A percentile compares a stretch with the other conserved stretches of the same genome.
phyloP scores from a whole-genome alignment of 225 moss, liverwort and hornwort genomes.

The Pseudoscleropodium purum region DNA sequence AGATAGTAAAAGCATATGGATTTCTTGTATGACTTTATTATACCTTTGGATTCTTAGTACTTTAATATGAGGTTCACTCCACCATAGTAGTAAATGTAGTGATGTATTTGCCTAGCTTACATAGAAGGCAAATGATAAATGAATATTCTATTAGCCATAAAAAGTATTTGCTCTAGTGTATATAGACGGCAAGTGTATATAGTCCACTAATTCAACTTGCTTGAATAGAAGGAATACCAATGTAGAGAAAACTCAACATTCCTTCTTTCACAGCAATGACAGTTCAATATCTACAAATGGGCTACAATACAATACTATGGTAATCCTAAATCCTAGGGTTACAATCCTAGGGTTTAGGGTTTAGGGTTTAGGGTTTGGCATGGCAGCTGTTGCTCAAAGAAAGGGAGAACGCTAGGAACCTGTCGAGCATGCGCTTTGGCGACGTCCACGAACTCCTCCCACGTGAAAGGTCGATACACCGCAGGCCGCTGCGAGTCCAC shows the following conservation, averaged over 20 bases:
- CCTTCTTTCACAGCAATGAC: neutral
- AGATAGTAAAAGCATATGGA: neutral
- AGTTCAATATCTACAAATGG: neutral
- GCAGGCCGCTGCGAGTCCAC: neutral
- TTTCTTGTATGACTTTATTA: neutral
- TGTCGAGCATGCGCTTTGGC: neutral
- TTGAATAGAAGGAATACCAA: neutral
- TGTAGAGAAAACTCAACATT: neutral
- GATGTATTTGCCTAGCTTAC: no score
- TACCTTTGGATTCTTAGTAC: neutral
- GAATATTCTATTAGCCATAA: no score
- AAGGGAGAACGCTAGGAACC: slow-evolving; percentile 3
- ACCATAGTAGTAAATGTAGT: neutral
- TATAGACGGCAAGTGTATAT: no score
- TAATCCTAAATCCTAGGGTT: neutral
- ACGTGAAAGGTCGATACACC: slow-evolving; percentile 32
- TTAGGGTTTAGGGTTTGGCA: neutral
- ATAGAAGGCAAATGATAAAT: neutral
- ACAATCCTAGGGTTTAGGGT: neutral
- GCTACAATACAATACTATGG: neutral
- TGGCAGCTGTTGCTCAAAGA: neutral
- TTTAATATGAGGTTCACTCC: neutral
- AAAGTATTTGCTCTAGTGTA: no score
- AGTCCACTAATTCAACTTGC: neutral
- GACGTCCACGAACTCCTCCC: slow-evolving; percentile 14